Evolutionary conservation across 257 asterid genomes (phyloP), one percentile per base, ranked within the genome.

Genomic region (Solanum medicagineum): DNA sequence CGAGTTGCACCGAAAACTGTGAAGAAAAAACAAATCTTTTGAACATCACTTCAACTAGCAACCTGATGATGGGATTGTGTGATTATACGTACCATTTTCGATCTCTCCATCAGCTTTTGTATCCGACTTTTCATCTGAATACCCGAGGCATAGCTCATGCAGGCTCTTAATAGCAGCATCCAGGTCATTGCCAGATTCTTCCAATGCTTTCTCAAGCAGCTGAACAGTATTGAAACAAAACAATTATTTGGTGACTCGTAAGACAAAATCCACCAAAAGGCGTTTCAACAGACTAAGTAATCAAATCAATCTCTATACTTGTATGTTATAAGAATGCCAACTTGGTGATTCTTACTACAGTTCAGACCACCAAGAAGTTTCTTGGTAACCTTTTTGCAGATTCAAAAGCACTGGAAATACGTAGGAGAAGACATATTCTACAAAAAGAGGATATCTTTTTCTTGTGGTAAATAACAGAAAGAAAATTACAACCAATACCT

Each of bases 191-290:
- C 90, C 89, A 22, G 92, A 91, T 89, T 93, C 93, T 81, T 86
- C 92, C 74, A 93, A 74, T 75, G 91, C 93, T 86, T 89, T 89
- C 91, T 90, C 94, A 77, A 93, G 92, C 85, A 90, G 84, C 98
- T 95, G 89, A 92, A 88, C 85, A 49, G 8, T 63, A 32, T 40
- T 53, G 54, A 54, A 82, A 66, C 55, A 15, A 69, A 36, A 75
- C 84, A 66, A 90, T 81, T 62, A 69, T 44, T 26, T 47, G 47
- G 19, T 29, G 12, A 16, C 82, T 84, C 55, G 6, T 45, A 20
- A 44, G 75, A 36, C 65, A 62, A 53, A 71, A 62, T 26, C 19
- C 69, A 77, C n/a, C 20, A 42, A 24, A 47, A 24, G 13, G 65
- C 20, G 54, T 51, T 26, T 51, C 6, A 77, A 77, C 15, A 51